Evolutionary conservation across 108 stramenopile genomes (phyloP).

Genomic region (Schizochytrium sp.): DNA sequence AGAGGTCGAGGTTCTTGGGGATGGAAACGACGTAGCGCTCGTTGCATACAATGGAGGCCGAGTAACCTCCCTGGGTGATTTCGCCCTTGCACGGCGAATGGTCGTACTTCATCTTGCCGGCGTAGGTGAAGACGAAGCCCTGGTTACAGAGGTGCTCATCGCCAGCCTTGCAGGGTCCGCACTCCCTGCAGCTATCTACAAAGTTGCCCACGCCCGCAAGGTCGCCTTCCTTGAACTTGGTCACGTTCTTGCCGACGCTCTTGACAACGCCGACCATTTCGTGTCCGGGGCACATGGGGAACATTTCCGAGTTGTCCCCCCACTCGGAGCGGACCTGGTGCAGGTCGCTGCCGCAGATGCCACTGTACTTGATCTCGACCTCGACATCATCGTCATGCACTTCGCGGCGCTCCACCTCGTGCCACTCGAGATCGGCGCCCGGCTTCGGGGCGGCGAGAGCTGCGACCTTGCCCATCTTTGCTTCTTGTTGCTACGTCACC

Average conservation of each 20-base stretch:
- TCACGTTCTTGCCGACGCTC: conserved; percentile 45
- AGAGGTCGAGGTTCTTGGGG: conserved; percentile 34
- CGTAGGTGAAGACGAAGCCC: conserved; percentile 26
- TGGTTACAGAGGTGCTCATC: conserved; percentile 42
- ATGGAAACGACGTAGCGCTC: conserved; percentile 41
- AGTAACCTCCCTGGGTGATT: conserved; percentile 43
- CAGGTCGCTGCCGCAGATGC: conserved; percentile 52
- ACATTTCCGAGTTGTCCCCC: conserved; percentile 11
- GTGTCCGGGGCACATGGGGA: conserved; percentile 39
- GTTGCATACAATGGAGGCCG: conserved; percentile 33
- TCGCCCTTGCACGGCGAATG: conserved; percentile 21
- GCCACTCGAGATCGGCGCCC: not conserved
- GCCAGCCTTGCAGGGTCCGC: conserved; percentile 46
- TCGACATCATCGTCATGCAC: conserved; percentile 8
- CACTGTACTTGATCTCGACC: conserved; percentile 46
- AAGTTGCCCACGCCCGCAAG: conserved; percentile 58
- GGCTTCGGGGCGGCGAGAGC: not conserved
- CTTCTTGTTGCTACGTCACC: not conserved
- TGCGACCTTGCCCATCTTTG: not conserved
- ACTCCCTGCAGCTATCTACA: conserved; percentile 47
- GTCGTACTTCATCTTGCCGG: conserved; percentile 20
- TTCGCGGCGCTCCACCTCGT: not conserved
- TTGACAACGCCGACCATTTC: conserved; percentile 44
- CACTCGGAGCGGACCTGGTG: conserved; percentile 38
- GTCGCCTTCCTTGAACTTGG: conserved; percentile 59